Percentiles rank a stretch among this genome's conserved stretches.
Evolutionary conservation across 371 early-diverging fungal genomes (phyloP).

Genomic region (Mucor mucedo): DNA sequence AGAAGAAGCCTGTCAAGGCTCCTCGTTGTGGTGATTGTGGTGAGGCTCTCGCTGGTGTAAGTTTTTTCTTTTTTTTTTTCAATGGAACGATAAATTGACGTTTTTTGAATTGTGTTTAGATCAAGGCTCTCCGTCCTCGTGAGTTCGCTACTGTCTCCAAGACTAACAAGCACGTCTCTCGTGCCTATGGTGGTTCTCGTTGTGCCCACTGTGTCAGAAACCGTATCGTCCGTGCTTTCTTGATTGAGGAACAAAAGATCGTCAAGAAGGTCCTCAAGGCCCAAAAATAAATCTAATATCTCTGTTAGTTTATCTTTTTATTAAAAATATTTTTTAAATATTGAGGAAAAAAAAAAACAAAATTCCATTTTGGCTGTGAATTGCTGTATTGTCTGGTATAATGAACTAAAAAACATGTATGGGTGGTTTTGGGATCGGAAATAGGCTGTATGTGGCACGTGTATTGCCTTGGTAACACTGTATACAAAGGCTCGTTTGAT

Average conservation of each 20-base stretch:
- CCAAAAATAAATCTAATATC: constrained; percentile 46
- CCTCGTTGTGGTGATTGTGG: constrained; percentile 99
- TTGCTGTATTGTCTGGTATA: too few species aligned
- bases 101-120: constrained; percentile 46
- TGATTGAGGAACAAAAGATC: constrained; percentile 99
- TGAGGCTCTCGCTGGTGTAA: constrained; percentile 85
- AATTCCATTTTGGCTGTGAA: too few species aligned
- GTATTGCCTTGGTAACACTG: too few species aligned
- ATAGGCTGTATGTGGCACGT: too few species aligned
- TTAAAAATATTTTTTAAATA: constrained; percentile 5
- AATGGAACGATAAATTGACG: neutral
- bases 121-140: constrained; percentile 93
- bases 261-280: constrained; percentile 97
- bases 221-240: constrained; percentile 97
- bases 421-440: too few species aligned
- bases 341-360: neutral
- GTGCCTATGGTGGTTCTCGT: constrained; percentile 97
- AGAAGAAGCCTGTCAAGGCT: constrained; percentile 91
- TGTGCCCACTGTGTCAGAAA: constrained; percentile 93
- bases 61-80: constrained; percentile 32
- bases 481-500: too few species aligned
- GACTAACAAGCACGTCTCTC: constrained; percentile 92
- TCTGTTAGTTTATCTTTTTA: neutral
- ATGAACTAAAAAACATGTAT: too few species aligned
- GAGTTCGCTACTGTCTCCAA: constrained; percentile 90